phyloP scores from a whole-genome alignment of 2,329 filamentous ascomycete species.

The Cyanodermella asteris region DNA sequence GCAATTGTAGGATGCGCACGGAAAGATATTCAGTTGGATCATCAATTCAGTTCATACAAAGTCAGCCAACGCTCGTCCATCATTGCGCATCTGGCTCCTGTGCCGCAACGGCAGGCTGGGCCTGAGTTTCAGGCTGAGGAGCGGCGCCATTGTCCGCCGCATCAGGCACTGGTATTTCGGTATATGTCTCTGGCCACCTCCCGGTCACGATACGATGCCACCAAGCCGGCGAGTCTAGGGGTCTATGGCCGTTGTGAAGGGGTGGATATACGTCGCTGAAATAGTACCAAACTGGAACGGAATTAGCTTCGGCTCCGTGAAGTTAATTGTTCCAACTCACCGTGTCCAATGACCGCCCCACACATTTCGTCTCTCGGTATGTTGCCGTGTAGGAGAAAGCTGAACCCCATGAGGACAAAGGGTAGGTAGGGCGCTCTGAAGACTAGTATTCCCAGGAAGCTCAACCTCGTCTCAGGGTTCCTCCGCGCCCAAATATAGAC shows the following conservation, averaged over 20 bases:
- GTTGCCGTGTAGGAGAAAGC: slow-evolving; percentile 68
- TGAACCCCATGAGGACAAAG: slow-evolving; percentile 89
- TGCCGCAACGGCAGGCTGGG: too few species aligned
- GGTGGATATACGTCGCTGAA: slow-evolving; percentile 93
- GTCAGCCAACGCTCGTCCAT: background rate
- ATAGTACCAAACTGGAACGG: slow-evolving; percentile 63
- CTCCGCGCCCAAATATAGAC: slow-evolving; percentile 96
- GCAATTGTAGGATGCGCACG: background rate
- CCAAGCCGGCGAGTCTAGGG: slow-evolving; percentile 73
- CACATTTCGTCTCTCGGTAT: slow-evolving; percentile 92
- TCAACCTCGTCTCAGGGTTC: slow-evolving; percentile 78
- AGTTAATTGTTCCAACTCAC: slow-evolving; percentile 15
- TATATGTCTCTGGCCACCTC: slow-evolving; percentile 11
- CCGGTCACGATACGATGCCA: slow-evolving; percentile 68
- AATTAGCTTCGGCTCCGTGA: slow-evolving; percentile 2
- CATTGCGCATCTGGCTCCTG: too few species aligned
- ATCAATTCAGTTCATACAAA: background rate
- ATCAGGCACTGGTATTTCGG: too few species aligned
- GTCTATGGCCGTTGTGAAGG: slow-evolving; percentile 61
- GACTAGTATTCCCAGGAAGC: slow-evolving; percentile 68
- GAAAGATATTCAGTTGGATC: background rate
- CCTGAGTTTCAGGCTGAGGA: too few species aligned
- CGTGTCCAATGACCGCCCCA: slow-evolving; percentile 79
- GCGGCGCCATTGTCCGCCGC: too few species aligned
- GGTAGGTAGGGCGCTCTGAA: slow-evolving; percentile 90